These are phyloP conservation scores for Rhodotorula sp. DNA, from an alignment of 1,284 basidiomycete species.

Conservation along the genomic window DNA sequence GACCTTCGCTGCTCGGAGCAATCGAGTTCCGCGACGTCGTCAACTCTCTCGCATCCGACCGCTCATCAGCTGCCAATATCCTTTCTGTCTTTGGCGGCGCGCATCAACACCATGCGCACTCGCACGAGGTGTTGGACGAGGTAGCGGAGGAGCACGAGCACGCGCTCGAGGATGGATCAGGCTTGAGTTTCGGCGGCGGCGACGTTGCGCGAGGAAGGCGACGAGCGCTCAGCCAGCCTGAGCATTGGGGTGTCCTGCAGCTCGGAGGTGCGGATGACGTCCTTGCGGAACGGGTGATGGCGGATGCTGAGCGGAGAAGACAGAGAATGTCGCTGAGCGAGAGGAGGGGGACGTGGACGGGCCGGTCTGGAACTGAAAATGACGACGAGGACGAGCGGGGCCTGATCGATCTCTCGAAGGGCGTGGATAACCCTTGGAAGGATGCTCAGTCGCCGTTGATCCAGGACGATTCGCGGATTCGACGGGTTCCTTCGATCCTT, in stretches of 20 bases:
- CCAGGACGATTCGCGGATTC: neutral
- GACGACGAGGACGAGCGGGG: slow-evolving; percentile 21
- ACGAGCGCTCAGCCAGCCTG: slow-evolving; percentile 7
- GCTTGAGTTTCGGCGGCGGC: slow-evolving; percentile 3
- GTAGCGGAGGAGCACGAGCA: neutral
- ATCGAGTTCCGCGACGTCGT: slow-evolving; percentile 91
- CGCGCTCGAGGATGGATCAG: neutral
- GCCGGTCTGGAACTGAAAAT: neutral
- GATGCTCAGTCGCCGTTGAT: slow-evolving; percentile 5
- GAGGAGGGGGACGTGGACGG: neutral
- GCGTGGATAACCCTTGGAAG: slow-evolving; percentile 43
- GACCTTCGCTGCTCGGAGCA: slow-evolving; percentile 75
- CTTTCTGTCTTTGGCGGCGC: slow-evolving; percentile 35
- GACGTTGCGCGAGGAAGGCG: neutral
- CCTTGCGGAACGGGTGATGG: slow-evolving; percentile 2
- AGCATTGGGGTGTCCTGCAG: neutral
- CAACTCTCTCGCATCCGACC: slow-evolving; percentile 63
- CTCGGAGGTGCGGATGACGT: slow-evolving; percentile 6
- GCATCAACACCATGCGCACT: slow-evolving; percentile 21
- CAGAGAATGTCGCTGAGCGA: neutral
- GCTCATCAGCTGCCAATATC: slow-evolving; percentile 21
- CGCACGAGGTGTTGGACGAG: slow-evolving; percentile 7
- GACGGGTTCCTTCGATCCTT: slow-evolving; percentile 41
- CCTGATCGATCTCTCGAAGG: slow-evolving; percentile 21
- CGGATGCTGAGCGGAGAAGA: neutral